Conservation (phyloP, 1,284 basidiomycete species). For the Papiliotrema laurentii region DNA sequence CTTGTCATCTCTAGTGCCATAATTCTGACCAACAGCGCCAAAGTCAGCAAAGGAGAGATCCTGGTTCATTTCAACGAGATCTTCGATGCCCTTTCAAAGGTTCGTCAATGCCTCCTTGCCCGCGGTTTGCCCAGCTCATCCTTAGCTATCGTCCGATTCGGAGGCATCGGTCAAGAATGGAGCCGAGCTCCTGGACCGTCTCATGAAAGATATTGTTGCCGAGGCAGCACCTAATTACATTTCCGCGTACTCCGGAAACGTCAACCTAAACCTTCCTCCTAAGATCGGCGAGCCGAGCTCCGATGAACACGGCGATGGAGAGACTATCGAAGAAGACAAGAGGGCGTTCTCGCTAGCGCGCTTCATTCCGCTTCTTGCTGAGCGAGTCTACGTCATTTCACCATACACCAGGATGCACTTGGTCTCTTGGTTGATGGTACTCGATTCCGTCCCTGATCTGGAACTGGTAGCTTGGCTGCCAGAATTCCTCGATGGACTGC, state of each 20-base stretch:
- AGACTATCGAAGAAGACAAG: constrained; percentile 45
- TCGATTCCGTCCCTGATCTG: constrained; percentile 94
- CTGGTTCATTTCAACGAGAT: constrained; percentile 97
- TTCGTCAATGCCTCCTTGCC: constrained; percentile 46
- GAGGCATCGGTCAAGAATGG: constrained; percentile 98
- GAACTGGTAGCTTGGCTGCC: constrained; percentile 93
- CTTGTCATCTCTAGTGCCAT: background rate
- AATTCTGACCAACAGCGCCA: constrained; percentile 52
- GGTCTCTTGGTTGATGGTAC: constrained; percentile 91
- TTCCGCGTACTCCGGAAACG: constrained; percentile 64
- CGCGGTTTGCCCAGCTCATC: background rate
- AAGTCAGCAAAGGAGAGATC: constrained; percentile 96
- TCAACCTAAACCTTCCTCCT: constrained; percentile 25
- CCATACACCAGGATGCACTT: constrained; percentile 96
- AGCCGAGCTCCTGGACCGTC: constrained; percentile 92
- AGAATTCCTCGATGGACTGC: constrained; percentile 85
- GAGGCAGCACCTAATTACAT: constrained; percentile 95
- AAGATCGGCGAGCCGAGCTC: background rate
- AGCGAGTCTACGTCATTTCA: constrained; percentile 90
- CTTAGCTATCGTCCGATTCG: constrained; percentile 88
- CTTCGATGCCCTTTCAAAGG: constrained; percentile 95
- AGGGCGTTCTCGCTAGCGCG: constrained; percentile 84
- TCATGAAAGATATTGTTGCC: constrained; percentile 96
- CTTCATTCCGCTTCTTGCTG: constrained; percentile 89
- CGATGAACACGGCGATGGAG: constrained; percentile 3